phyloP scores from a whole-genome alignment of 495 filamentous ascomycete species.

The Umbilicaria muhlenbergii region DNA sequence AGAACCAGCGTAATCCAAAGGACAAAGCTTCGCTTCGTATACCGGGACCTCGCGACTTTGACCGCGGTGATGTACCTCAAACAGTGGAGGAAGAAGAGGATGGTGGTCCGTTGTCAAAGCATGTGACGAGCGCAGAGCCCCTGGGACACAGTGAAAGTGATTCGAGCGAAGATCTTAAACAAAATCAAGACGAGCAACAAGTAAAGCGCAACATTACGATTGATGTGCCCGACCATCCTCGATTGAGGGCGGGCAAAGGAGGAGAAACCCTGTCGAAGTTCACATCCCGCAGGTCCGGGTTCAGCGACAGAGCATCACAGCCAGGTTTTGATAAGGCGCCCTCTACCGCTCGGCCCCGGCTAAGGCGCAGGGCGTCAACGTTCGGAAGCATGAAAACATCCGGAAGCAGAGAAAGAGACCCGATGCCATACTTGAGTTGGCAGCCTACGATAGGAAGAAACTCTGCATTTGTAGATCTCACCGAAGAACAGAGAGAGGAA shows the following conservation, averaged over 20 bases:
- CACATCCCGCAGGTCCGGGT: neutral
- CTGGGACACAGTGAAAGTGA: neutral
- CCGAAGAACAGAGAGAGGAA: slow-evolving; percentile 81
- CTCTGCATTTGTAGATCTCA: slow-evolving; percentile 76
- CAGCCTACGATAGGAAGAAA: slow-evolving; percentile 84
- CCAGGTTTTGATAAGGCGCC: neutral
- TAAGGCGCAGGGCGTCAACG: slow-evolving; percentile 17
- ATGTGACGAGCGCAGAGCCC: slow-evolving; percentile 6
- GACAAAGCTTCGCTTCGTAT: slow-evolving; percentile 63
- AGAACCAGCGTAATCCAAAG: slow-evolving; percentile 64
- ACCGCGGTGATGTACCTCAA: slow-evolving; percentile 57
- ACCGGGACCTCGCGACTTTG: slow-evolving; percentile 74
- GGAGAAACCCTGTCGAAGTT: slow-evolving; percentile 5
- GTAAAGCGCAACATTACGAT: slow-evolving; percentile 30
- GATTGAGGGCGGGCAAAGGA: slow-evolving; percentile 2
- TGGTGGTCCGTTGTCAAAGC: slow-evolving; percentile 4
- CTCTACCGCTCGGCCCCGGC: slow-evolving; percentile 1
- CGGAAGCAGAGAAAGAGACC: slow-evolving; percentile 24
- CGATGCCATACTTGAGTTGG: slow-evolving; percentile 76
- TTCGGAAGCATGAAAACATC: slow-evolving; percentile 18
- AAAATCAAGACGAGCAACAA: slow-evolving; percentile 15
- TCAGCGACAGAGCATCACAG: neutral
- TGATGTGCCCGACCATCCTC: slow-evolving; percentile 24
- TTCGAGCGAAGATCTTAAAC: slow-evolving; percentile 13
- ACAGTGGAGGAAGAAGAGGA: slow-evolving; percentile 36